A percentile compares a stretch with the other conserved stretches of the same genome.
These are phyloP conservation scores for Xerocomus brunneocitrinus DNA, from an alignment of 768 basidiomycete species.

Conservation along the genomic window DNA sequence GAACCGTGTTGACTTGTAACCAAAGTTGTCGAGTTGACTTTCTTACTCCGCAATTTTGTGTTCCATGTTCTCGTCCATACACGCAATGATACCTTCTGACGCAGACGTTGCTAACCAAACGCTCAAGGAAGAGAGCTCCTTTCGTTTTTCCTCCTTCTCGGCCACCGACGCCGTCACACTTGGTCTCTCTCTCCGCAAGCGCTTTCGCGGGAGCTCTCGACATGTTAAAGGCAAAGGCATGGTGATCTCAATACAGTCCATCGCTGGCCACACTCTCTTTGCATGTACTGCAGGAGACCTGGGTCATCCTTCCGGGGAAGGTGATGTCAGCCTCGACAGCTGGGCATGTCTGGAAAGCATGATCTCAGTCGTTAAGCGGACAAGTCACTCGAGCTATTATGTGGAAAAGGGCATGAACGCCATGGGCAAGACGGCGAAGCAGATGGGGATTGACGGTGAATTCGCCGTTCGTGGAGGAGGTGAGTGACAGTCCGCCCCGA, in stretches of 20 bases:
- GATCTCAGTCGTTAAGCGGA: slow-evolving; percentile 72
- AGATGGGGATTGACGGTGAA: slow-evolving; percentile 66
- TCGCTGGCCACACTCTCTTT: slow-evolving; percentile 75
- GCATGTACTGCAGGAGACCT: slow-evolving; percentile 82
- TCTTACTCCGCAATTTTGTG: slow-evolving; percentile 11
- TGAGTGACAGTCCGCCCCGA: slow-evolving; percentile 34
- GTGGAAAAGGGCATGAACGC: slow-evolving; percentile 85
- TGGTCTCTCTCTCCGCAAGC: slow-evolving; percentile 73
- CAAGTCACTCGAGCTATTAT: slow-evolving; percentile 81
- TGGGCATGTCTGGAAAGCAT: slow-evolving; percentile 78
- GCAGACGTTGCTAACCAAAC: slow-evolving; percentile 70
- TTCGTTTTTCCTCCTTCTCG: slow-evolving; percentile 70
- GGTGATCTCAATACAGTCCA: slow-evolving; percentile 74
- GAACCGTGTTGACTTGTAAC: too few species aligned
- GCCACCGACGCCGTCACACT: slow-evolving; percentile 78
- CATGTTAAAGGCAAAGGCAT: slow-evolving; percentile 77
- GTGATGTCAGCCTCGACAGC: slow-evolving; percentile 76
- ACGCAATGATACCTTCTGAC: slow-evolving; percentile 61
- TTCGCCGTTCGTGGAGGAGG: slow-evolving; percentile 71
- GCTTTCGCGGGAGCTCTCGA: slow-evolving; percentile 69
- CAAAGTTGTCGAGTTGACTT: not conserved
- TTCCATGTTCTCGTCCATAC: slow-evolving; percentile 61
- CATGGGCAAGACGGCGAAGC: slow-evolving; percentile 71
- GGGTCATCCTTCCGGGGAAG: slow-evolving; percentile 58
- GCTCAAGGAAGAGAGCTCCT: slow-evolving; percentile 62